Evolutionary conservation across 2,329 filamentous ascomycete genomes (phyloP), one percentile per base, ranked within the genome.

Genomic region (Pseudopithomyces maydicus): DNA sequence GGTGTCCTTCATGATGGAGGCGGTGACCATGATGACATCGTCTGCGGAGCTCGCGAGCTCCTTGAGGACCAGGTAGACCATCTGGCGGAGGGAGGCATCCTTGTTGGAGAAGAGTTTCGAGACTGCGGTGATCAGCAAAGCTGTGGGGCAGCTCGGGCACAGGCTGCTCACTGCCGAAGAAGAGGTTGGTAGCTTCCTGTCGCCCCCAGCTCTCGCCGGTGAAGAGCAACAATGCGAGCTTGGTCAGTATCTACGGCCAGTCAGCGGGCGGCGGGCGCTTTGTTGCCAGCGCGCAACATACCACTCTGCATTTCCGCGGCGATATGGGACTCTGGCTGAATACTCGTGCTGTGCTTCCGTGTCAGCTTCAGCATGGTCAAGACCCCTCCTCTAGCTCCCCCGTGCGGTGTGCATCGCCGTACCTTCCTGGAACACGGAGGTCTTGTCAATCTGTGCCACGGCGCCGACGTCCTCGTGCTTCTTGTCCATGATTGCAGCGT

Each of bases 31-130:
- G 77, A 99, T 99, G 64, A 97, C 96, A 84, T 99, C 95, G 81
- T 98, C 92, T 57, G 95, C 95, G 22, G 92, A 97, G 77, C 88
- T 88, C 66, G 94, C 92, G 72, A 99, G 84, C 85, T 99, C 95
- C 86, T 98, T 99, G 82, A 98, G 91, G 75, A 97, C 89, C 66
- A 98, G 85, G 81, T 98, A 96, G 50, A 99, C 94, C 93, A 98
- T 97, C 83, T 99, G 95, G 72, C 95, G 92, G 75, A 99, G 84
- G 70, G 92, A 94, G 71, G 93, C 90, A 89, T 99, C 95, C 80
- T 97, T 98, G 81, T 98, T 98, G 84, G 98, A 94, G 85, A 99
- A 99, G 59, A 98, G 86, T 85, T 98, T 98, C 61, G 94, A 98
- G 78, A 76, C 63, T 65, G 53, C 3, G n/a, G 10, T 6, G 14